Base-by-base conservation (phyloP, 2,329 filamentous ascomycete species). In the Diaporthe caulivora region DNA sequence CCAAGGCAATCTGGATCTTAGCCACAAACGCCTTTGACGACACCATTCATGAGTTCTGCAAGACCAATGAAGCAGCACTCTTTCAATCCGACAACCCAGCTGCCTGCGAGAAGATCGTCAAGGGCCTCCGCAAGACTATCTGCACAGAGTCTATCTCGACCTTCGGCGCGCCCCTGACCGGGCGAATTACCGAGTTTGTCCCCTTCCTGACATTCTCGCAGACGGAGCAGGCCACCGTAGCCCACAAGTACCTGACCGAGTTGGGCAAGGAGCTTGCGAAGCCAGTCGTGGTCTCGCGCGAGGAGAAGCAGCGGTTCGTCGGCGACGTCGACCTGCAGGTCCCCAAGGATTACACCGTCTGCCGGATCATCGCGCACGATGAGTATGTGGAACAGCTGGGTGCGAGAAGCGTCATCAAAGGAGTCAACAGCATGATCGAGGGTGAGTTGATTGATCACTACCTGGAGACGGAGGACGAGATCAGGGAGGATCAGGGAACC, bases 1-100 rank as follows among this genome's bases (percentile, higher is more conserved):
- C 80, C 1, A 84, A 85, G 64, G 84, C 83, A 0, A 85, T 88
- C 11, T 87, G 86, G 84, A 85, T 89, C 7, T 74, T 89, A 0
- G 85, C 84, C 0, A 87, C 86, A 0, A 87, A 87, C 65, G 78
- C 80, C 13, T 77, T 84, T 2, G 84, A 87, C 64, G 65, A 77
- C 0, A 78, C 67, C 0, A 87, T 88, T 40, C 79, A 81, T 7
- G 70, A 77, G 0, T 87, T 86, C 71, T 87, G 82, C 72, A 75
- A 79, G 1, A 72, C 72, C 18, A 77, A 84, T 80, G 73, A 26
- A 15, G 54, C 5, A n/a, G 72, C 69, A 5, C 76, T 75, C 24
- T 58, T 29, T 5, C 55, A 75, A 24, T 60, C 54, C 3, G 42
- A n/a, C 1, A 21, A 65, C 54, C 72, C 70, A 26, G 2, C 53